A percentile compares a stretch with the other conserved stretches of the same genome.
Evolutionary conservation across 202 grass and related monocot species (phyloP).

Genomic region (Digitaria exilis): DNA sequence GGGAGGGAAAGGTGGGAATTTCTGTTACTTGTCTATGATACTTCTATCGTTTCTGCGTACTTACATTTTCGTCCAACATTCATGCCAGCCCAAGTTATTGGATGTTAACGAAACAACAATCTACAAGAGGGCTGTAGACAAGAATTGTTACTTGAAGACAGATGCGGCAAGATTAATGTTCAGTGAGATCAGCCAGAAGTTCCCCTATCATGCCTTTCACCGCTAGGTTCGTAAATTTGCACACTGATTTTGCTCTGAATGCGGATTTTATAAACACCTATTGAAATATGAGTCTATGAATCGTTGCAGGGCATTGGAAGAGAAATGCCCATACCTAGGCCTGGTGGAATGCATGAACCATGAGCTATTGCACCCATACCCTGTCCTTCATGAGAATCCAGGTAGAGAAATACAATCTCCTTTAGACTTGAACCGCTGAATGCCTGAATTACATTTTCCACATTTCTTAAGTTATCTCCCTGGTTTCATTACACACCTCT

Average conservation of each 20-base stretch:
- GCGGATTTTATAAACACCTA: not conserved
- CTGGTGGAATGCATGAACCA: conserved; percentile 98
- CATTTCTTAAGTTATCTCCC: not conserved
- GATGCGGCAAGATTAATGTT: conserved; percentile 97
- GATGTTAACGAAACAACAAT: conserved; percentile 99
- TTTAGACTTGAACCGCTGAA: not conserved
- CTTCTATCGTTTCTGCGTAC: not conserved
- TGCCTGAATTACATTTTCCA: not conserved
- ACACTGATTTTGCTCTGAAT: not conserved
- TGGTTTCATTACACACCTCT: not conserved
- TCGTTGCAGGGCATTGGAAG: conserved; percentile 79
- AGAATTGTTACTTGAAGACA: conserved; percentile 98
- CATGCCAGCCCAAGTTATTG: conserved; percentile 75
- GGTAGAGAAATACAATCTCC: conserved; percentile 41
- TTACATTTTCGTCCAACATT: conserved; percentile 2
- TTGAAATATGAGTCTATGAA: not conserved
- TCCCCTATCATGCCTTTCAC: conserved; percentile 98
- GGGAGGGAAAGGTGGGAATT: conserved; percentile 82
- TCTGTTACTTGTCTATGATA: not conserved
- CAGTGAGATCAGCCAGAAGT: conserved; percentile 98
- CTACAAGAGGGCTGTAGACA: conserved; percentile 97
- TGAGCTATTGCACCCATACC: conserved; percentile 97
- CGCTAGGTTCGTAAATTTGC: conserved; percentile 63
- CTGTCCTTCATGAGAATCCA: conserved; percentile 97
- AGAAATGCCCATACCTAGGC: conserved; percentile 87